These are phyloP conservation scores for Leptographium galeiforme DNA, from an alignment of 2,329 filamentous ascomycete genomes.

Conservation along the genomic window DNA sequence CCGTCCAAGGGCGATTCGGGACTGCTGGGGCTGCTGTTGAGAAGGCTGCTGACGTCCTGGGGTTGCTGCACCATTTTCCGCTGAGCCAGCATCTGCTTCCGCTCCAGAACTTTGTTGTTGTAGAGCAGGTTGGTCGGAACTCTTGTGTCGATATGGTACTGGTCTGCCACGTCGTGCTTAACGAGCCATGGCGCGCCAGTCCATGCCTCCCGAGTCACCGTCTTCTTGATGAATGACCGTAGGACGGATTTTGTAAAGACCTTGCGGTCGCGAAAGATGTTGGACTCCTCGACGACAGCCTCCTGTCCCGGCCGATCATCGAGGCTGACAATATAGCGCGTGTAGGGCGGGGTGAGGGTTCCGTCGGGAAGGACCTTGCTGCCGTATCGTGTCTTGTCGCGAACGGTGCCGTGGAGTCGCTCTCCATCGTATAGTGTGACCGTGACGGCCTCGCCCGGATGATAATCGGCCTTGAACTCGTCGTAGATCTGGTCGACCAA, in stretches of 20 bases:
- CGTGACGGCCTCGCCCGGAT: slow-evolving; percentile 73
- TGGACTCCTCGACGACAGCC: slow-evolving; percentile 64
- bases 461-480: slow-evolving; percentile 81
- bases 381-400: slow-evolving; percentile 74
- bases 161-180: slow-evolving; percentile 65
- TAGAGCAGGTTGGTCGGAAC: slow-evolving; percentile 73
- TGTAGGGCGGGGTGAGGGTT: slow-evolving; percentile 54
- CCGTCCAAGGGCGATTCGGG: slow-evolving; percentile 17
- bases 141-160: slow-evolving; percentile 77
- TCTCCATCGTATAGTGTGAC: slow-evolving; percentile 58
- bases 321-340: slow-evolving; percentile 69
- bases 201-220: slow-evolving; percentile 83
- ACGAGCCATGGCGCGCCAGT: slow-evolving; percentile 95
- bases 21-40: slow-evolving; percentile 23
- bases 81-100: slow-evolving; percentile 57
- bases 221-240: slow-evolving; percentile 88
- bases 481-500: slow-evolving; percentile 55
- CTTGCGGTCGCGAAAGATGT: slow-evolving; percentile 77
- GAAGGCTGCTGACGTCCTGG: slow-evolving; percentile 27
- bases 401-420: slow-evolving; percentile 57
- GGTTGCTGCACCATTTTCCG: slow-evolving; percentile 39
- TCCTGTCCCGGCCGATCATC: slow-evolving; percentile 56
- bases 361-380: slow-evolving; percentile 52
- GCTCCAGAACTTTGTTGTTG: slow-evolving; percentile 64
- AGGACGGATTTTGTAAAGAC: slow-evolving; percentile 91